phyloP scores from a whole-genome alignment of 768 basidiomycete genomes.

The Suillus discolor region DNA sequence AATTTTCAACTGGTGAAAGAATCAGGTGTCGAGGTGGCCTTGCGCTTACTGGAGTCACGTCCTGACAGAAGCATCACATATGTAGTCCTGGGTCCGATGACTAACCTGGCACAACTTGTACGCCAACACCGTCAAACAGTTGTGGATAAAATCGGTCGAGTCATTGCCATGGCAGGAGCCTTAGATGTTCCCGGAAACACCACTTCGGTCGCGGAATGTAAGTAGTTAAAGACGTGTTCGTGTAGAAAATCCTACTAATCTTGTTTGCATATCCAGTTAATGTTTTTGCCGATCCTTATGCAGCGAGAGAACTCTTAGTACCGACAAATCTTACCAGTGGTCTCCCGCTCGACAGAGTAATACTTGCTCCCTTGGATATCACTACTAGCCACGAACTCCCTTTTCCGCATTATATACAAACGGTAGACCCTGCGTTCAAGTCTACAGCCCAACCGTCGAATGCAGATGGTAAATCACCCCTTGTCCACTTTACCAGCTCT shows the following conservation, averaged over 20 bases:
- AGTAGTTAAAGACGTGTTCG: conserved; percentile 24
- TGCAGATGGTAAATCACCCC: conserved; percentile 50
- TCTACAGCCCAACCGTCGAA: conserved; percentile 51
- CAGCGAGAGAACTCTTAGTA: conserved; percentile 69
- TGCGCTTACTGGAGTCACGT: conserved; percentile 54
- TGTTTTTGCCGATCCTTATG: conserved; percentile 86
- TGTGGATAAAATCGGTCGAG: conserved; percentile 61
- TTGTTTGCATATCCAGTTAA: conserved; percentile 54
- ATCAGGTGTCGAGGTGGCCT: conserved; percentile 54
- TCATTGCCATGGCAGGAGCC: conserved; percentile 93
- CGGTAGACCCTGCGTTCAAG: conserved; percentile 65
- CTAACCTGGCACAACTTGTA: conserved; percentile 74
- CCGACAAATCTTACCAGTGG: conserved; percentile 40
- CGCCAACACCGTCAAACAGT: conserved; percentile 55
- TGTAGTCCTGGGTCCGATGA: conserved; percentile 75
- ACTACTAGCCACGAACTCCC: conserved; percentile 80
- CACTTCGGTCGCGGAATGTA: conserved; percentile 82
- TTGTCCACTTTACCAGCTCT: conserved; percentile 78
- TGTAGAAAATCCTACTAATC: conserved; percentile 3
- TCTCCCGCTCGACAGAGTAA: conserved; percentile 65
- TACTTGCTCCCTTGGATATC: conserved; percentile 79
- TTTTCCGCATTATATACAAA: conserved; percentile 59
- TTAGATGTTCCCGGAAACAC: conserved; percentile 91
- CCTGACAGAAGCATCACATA: conserved; percentile 65
- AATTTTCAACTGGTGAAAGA: conserved; percentile 49